These are phyloP conservation scores for Sugiyamaella xylanicola DNA, from an alignment of 1,139 yeast species.

Conservation along the genomic window DNA sequence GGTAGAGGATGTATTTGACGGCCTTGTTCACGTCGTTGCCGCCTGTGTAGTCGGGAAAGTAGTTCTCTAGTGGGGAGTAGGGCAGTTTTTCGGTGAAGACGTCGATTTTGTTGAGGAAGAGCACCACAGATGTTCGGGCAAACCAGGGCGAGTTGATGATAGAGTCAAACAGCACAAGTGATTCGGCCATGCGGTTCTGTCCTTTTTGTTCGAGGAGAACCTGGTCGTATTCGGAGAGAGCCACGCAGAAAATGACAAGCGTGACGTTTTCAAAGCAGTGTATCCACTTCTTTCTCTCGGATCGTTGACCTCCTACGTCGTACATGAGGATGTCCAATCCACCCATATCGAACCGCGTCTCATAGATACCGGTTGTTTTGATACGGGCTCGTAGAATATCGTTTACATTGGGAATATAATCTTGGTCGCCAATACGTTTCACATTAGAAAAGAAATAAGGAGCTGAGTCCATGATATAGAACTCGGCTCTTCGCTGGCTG, in stretches of 20 bases:
- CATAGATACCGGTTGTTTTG: constrained; percentile 91
- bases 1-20: constrained; percentile 90
- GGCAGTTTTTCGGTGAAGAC: constrained; percentile 84
- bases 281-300: constrained; percentile 93
- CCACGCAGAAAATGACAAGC: constrained; percentile 84
- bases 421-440: constrained; percentile 59
- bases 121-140: constrained; percentile 77
- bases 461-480: constrained; percentile 87
- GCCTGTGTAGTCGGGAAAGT: constrained; percentile 89
- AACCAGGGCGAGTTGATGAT: constrained; percentile 96
- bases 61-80: constrained; percentile 75
- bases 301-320: constrained; percentile 94
- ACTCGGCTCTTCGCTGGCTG: constrained; percentile 65
- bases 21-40: constrained; percentile 89
- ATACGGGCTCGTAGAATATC: constrained; percentile 87
- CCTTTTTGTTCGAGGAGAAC: constrained; percentile 68
- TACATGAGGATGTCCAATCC: constrained; percentile 75
- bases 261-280: constrained; percentile 94
- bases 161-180: constrained; percentile 81
- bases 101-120: constrained; percentile 87
- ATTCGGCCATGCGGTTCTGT: constrained; percentile 84
- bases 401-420: constrained; percentile 69
- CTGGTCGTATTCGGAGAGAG: constrained; percentile 88
- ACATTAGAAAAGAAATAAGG: constrained; percentile 73
- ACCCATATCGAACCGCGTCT: constrained; percentile 76